These are phyloP conservation scores for Parachaetomium inaequale DNA, from an alignment of 495 filamentous ascomycete genomes.

Conservation along the genomic window DNA sequence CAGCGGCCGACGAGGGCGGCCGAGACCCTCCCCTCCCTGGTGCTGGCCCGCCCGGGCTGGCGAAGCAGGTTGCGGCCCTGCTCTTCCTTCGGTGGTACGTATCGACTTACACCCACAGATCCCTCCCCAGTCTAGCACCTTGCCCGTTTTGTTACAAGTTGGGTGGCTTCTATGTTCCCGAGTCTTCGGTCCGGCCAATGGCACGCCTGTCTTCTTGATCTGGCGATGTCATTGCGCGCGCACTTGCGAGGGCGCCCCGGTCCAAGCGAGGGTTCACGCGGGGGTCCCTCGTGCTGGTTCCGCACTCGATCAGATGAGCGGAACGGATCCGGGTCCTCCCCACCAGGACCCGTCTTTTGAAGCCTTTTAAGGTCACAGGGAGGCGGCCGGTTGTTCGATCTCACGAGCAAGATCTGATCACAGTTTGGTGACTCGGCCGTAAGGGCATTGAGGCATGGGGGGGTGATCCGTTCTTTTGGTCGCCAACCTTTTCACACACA, in stretches of 20 bases:
- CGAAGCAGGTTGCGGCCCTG: background rate
- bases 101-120: background rate
- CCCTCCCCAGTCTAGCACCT: background rate
- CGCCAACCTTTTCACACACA: background rate
- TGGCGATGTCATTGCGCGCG: background rate
- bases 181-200: background rate
- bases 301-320: too few relatives aligned
- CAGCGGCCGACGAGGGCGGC: background rate
- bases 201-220: background rate
- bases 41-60: background rate
- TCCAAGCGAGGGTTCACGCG: background rate
- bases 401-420: background rate
- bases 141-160: background rate
- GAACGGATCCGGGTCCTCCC: too few relatives aligned
- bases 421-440: background rate
- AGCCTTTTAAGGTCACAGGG: background rate
- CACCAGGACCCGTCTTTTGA: too few relatives aligned
- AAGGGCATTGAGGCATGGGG: background rate
- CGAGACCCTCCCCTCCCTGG: background rate
- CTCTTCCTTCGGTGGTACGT: slow-evolving; percentile 1
- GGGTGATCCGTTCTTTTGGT: background rate
- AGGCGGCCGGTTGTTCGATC: background rate
- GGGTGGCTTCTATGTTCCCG: background rate
- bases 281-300: too few relatives aligned
- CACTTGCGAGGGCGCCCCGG: background rate